These are phyloP conservation scores for Holtermannia corniformis DNA, from an alignment of 768 basidiomycete genomes.

Conservation along the genomic window DNA sequence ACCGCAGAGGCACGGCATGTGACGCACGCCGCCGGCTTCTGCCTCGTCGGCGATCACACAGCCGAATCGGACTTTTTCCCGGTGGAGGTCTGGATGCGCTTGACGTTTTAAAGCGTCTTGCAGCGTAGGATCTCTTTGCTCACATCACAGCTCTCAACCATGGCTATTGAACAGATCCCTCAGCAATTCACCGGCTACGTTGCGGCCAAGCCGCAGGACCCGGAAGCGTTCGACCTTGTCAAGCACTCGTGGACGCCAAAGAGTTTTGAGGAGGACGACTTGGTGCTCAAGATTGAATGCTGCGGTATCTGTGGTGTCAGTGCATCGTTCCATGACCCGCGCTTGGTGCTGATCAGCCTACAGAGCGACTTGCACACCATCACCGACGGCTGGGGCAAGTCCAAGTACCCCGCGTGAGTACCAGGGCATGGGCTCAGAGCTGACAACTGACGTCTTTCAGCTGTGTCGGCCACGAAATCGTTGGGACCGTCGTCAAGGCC, in stretches of 20 bases:
- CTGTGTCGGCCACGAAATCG: conserved; percentile 51
- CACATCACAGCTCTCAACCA: no score
- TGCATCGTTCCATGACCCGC: no score
- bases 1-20: no score
- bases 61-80: no score
- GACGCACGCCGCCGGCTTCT: no score
- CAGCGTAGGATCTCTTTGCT: no score
- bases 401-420: conserved; percentile 12
- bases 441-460: no score
- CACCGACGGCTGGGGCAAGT: conserved; percentile 45
- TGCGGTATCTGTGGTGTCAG: background rate
- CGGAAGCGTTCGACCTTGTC: background rate
- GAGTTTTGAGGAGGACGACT: background rate
- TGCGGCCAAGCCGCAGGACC: background rate
- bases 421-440: no score
- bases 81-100: no score
- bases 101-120: no score
- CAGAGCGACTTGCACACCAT: conserved; percentile 48
- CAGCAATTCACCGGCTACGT: background rate
- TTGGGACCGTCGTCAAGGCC: conserved; percentile 50
- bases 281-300: background rate
- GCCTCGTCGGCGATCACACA: no score
- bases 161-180: background rate
- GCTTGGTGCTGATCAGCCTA: no score
- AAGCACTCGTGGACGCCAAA: background rate